Evolutionary conservation across 306 rosid genomes (phyloP), one percentile per base, ranked within the genome.

Genomic region (Sophora flavescens): DNA sequence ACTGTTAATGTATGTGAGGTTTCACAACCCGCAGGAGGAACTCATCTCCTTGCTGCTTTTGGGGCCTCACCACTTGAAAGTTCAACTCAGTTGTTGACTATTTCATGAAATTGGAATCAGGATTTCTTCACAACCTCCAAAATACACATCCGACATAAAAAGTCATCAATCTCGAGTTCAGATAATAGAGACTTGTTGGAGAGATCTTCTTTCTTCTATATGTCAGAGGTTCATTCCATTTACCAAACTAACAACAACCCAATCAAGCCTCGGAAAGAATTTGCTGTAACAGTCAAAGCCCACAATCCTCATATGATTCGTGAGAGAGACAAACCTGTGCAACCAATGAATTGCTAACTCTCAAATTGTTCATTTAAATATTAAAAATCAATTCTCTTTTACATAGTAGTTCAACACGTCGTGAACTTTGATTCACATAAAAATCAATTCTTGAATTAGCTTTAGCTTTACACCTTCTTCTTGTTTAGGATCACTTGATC

Each of bases 201-300:
- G 38, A 32, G n/a, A n/a, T n/a, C n/a, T n/a, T 64, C 60, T 58
- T 76, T 30, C 61, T 18, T 82, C 47, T 22, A 22, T 30, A 35
- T 36, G 15, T 76, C 47, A 65, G 30, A 38, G 78, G 70, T 9
- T 22, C 22, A 35, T 52, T 68, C 78, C 69, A 51, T 79, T 35
- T 38, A 87, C 87, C 89, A 88, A 91, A 74, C 84, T 14, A 72
- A 74, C 80, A 87, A 81, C 86, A 59, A 78, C 84, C 51, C 56
- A 41, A 67, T 22, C 48, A 59, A 63, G 58, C 61, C 42, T 48
- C 36, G 45, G 11, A 57, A 63, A 17, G 60, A 61, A 78, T 77
- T 86, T 81, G 89, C 84, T 91, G 88, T 10, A 84, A 79, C 88
- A 62, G 75, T 73, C 76, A 72, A 82, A 81, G 68, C 76, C 56